These are phyloP conservation scores for Cystobasidium onofrii DNA, from an alignment of 768 basidiomycete species.

Conservation along the genomic window DNA sequence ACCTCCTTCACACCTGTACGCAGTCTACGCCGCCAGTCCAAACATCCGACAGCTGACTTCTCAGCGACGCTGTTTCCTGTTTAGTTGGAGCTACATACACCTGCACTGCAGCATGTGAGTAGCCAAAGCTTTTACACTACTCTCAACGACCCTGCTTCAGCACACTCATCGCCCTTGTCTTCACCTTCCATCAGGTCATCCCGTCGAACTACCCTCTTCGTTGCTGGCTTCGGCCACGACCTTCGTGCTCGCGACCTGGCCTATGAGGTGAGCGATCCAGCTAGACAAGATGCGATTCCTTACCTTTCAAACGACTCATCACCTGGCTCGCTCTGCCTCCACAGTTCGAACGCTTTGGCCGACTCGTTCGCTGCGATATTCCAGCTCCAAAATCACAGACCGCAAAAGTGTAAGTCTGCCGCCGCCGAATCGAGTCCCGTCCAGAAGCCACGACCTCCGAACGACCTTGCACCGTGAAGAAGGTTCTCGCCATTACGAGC, in stretches of 20 bases:
- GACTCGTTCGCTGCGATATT: conserved; percentile 32
- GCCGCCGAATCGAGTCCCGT: neutral
- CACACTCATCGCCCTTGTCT: neutral
- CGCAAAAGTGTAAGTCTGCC: conserved; percentile 30
- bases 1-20: too few species aligned
- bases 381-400: conserved; percentile 19
- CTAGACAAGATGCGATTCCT: neutral
- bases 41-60: too few species aligned
- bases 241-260: conserved; percentile 27
- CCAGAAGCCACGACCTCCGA: neutral
- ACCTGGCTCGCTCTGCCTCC: neutral
- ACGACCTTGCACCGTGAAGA: too few species aligned
- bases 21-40: too few species aligned
- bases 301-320: neutral
- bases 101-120: too few species aligned
- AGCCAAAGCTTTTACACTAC: neutral
- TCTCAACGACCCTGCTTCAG: neutral
- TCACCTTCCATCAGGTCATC: neutral
- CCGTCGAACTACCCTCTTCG: conserved; percentile 30
- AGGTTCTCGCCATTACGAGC: neutral
- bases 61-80: too few species aligned
- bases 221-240: conserved; percentile 31
- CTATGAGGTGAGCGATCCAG: conserved; percentile 14
- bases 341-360: conserved; percentile 29
- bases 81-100: too few species aligned